phyloP scores from a whole-genome alignment of 2,329 filamentous ascomycete genomes.

The Aspergillus sp. region DNA sequence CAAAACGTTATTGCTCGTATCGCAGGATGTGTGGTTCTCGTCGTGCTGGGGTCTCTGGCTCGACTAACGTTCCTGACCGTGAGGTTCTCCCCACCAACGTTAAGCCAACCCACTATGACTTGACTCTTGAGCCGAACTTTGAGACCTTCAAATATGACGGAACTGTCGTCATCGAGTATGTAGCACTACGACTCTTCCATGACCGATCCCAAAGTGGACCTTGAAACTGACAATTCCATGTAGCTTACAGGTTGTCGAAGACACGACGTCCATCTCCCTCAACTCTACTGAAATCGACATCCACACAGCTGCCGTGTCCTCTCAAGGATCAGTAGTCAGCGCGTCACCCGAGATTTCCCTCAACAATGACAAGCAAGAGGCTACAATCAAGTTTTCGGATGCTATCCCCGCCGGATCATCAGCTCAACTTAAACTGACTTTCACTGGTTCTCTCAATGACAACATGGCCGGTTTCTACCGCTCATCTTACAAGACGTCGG shows the following conservation, averaged over 20 bases:
- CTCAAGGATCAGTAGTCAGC: constrained; percentile 54
- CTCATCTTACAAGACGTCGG: constrained; percentile 81
- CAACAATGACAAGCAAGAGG: constrained; percentile 77
- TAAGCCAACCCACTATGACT: constrained; percentile 85
- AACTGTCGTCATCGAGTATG: constrained; percentile 75
- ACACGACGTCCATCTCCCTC: constrained; percentile 80
- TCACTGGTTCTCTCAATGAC: constrained; percentile 79
- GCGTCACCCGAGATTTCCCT: constrained; percentile 69
- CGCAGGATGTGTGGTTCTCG: constrained; percentile 72
- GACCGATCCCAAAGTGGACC: background rate
- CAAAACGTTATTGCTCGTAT: constrained; percentile 69
- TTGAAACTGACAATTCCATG: constrained; percentile 7
- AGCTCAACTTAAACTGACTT: constrained; percentile 74
- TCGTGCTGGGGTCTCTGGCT: constrained; percentile 54
- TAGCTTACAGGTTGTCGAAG: constrained; percentile 76
- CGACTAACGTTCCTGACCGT: constrained; percentile 64
- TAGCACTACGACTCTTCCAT: background rate
- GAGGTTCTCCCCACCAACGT: constrained; percentile 91
- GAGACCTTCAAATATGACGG: constrained; percentile 84
- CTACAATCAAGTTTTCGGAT: constrained; percentile 76
- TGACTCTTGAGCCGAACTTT: constrained; percentile 89
- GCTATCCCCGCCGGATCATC: constrained; percentile 71
- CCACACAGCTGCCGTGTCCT: constrained; percentile 67
- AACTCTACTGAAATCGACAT: constrained; percentile 88
- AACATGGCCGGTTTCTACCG: constrained; percentile 98